These are phyloP conservation scores for Pichia sp. DNA, from an alignment of 1,139 yeast species.

Conservation along the genomic window DNA sequence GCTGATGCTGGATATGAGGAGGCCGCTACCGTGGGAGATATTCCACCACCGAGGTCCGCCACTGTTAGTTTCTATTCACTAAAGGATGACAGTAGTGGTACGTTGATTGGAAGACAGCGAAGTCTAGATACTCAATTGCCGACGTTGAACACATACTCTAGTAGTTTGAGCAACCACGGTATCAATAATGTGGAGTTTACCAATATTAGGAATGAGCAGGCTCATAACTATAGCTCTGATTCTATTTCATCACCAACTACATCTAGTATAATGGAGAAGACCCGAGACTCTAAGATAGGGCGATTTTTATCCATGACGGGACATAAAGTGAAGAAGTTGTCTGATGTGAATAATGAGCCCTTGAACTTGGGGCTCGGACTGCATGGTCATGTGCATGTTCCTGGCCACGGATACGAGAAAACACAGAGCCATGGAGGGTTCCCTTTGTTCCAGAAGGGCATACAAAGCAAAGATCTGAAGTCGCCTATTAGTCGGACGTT, in stretches of 20 bases:
- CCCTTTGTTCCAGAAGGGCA: no score
- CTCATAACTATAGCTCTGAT: conserved; percentile 13
- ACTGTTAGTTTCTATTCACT: no score
- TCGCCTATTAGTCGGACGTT: conserved; percentile 37
- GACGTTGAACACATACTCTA: conserved; percentile 11
- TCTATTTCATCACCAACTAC: conserved; percentile 3
- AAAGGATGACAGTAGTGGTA: no score
- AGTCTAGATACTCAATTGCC: no score
- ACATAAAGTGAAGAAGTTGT: conserved; percentile 18
- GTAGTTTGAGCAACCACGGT: conserved; percentile 7
- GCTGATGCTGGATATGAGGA: conserved; percentile 10
- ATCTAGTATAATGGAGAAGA: conserved; percentile 6
- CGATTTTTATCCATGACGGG: conserved; percentile 20
- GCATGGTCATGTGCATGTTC: conserved; percentile 6
- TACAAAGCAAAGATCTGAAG: conserved; percentile 20
- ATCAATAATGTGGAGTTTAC: conserved; percentile 26
- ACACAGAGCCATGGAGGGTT: no score
- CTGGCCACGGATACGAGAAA: no score
- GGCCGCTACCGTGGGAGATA: no score
- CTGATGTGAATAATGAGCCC: conserved; percentile 8
- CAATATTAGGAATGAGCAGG: conserved; percentile 20
- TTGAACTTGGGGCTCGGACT: conserved; percentile 10
- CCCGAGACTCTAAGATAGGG: conserved; percentile 18
- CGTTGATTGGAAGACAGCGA: no score
- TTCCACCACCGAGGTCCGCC: no score